A percentile compares a stretch with the other conserved stretches of the same genome.
phyloP scores from a whole-genome alignment of 768 basidiomycete genomes.

The Amyloporia xantha region DNA sequence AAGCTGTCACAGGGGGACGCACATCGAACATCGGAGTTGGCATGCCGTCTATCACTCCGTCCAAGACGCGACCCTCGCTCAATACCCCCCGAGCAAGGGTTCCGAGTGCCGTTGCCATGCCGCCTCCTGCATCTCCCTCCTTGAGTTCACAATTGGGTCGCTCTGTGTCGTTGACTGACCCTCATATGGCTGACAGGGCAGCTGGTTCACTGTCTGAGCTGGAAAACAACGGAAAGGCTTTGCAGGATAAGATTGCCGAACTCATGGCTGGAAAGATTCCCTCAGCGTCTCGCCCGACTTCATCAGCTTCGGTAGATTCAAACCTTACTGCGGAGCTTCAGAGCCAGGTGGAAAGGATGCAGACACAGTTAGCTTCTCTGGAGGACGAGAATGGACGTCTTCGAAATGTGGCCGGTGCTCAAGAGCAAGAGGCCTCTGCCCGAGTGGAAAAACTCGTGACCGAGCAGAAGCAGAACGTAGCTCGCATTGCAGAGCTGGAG shows the following conservation, averaged over 20 bases:
- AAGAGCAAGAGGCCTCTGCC: conserved; percentile 10
- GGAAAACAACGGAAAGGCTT: conserved; percentile 31
- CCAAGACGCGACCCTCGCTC: conserved; percentile 30
- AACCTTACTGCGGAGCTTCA: conserved; percentile 27
- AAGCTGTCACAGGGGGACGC: conserved; percentile 35
- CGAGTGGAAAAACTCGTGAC: conserved; percentile 27
- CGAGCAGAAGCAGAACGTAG: conserved; percentile 39
- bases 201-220: conserved; percentile 27
- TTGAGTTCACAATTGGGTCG: conserved; percentile 28
- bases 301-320: conserved; percentile 29
- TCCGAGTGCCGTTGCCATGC: conserved; percentile 75
- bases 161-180: conserved; percentile 33
- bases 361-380: conserved; percentile 46
- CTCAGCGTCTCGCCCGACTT: conserved; percentile 29
- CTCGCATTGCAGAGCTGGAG: conserved; percentile 38
- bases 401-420: conserved; percentile 22
- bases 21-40: conserved; percentile 30
- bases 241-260: conserved; percentile 45
- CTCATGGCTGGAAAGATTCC: conserved; percentile 31
- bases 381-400: conserved; percentile 69
- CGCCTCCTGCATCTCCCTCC: conserved; percentile 65
- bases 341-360: conserved; percentile 33
- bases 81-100: conserved; percentile 58
- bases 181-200: conserved; percentile 8
- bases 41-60: conserved; percentile 35